phyloP scores from a whole-genome alignment of 192 early-diverging fungal species.

The Phycomyces blakesleeanus region DNA sequence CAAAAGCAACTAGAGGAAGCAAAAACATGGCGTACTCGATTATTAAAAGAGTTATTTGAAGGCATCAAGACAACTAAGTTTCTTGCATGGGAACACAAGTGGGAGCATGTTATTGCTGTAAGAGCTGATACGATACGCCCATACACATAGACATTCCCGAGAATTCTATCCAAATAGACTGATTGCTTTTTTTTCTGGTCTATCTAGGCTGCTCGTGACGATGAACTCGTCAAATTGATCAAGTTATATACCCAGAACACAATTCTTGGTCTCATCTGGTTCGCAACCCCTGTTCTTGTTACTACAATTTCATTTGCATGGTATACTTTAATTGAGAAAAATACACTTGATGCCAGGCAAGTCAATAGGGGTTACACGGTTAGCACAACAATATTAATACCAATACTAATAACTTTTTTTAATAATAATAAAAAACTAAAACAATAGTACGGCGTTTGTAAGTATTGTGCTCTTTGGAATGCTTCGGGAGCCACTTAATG shows the following conservation, averaged over 20 bases:
- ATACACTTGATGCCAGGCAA: conserved; percentile 44
- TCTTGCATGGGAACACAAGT: conserved; percentile 73
- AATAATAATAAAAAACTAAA: not conserved
- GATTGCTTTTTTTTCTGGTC: no score
- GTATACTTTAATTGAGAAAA: conserved; percentile 50
- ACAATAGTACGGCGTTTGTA: conserved; percentile 57
- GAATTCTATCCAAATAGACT: no score
- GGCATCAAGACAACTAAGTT: conserved; percentile 90
- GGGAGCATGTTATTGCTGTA: conserved; percentile 65
- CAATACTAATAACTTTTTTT: no score
- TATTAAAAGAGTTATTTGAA: conserved; percentile 70
- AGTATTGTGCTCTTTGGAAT: conserved; percentile 61
- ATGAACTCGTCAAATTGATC: conserved; percentile 32
- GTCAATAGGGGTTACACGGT: not conserved
- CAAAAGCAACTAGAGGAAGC: conserved; percentile 57
- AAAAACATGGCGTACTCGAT: conserved; percentile 69
- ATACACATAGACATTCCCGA: not conserved
- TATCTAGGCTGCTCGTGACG: conserved; percentile 22
- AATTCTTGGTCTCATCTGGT: conserved; percentile 46
- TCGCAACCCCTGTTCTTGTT: conserved; percentile 51
- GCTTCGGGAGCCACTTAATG: conserved; percentile 52
- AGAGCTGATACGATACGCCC: not conserved
- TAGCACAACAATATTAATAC: not conserved
- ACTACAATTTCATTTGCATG: conserved; percentile 56
- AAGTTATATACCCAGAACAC: conserved; percentile 33